Evolutionary conservation across 2,329 filamentous ascomycete species (phyloP).

Genomic region (Cyanodermella asteris): DNA sequence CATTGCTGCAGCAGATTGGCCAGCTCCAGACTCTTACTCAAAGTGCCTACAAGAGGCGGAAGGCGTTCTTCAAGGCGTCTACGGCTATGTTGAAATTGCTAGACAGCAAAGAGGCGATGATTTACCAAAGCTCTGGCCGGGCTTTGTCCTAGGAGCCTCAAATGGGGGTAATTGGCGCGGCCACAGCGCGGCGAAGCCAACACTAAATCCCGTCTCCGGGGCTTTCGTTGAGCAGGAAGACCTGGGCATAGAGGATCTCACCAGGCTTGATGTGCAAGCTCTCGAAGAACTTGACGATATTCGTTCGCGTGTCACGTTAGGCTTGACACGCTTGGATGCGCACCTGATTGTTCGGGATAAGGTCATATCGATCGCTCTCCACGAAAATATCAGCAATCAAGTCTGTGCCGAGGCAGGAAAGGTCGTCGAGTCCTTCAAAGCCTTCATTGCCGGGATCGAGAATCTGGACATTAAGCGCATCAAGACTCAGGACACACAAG

Average conservation of each 20-base stretch:
- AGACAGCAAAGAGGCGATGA: constrained; percentile 82
- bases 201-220: no score
- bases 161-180: constrained; percentile 72
- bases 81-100: constrained; percentile 89
- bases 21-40: constrained; percentile 75
- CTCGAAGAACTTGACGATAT: no score
- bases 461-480: constrained; percentile 73
- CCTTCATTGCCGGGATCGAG: constrained; percentile 76
- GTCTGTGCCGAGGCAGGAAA: constrained; percentile 58
- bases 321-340: constrained; percentile 79
- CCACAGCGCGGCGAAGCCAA: constrained; percentile 35
- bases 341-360: constrained; percentile 58
- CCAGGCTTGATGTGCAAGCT: no score
- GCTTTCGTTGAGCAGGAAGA: constrained; percentile 74
- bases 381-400: constrained; percentile 60
- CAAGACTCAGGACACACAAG: constrained; percentile 55
- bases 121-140: constrained; percentile 77
- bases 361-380: constrained; percentile 54
- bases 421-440: constrained; percentile 71
- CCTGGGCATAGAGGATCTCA: no score
- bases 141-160: constrained; percentile 71
- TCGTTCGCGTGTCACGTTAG: no score
- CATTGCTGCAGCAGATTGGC: constrained; percentile 90
- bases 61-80: constrained; percentile 79
- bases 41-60: constrained; percentile 97